A percentile compares a stretch with the other conserved stretches of the same genome.
These are phyloP conservation scores for Neurospora sp. DNA, from an alignment of 495 filamentous ascomycete species.

Conservation along the genomic window DNA sequence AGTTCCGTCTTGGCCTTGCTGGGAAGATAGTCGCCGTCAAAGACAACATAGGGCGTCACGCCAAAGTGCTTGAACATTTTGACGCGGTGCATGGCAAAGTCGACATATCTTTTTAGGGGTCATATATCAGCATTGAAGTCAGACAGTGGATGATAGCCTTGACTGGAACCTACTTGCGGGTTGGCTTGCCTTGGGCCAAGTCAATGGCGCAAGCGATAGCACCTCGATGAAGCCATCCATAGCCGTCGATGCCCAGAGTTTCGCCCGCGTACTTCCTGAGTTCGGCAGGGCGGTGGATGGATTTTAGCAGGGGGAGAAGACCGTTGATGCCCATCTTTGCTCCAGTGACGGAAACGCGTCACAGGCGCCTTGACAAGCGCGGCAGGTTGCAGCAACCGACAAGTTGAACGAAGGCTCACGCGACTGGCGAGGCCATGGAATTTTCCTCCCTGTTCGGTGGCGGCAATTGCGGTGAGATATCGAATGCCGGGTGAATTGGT, in stretches of 20 bases:
- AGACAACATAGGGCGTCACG: constrained; percentile 83
- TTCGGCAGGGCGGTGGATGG: constrained; percentile 81
- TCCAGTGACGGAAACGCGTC: neutral
- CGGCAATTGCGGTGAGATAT: constrained; percentile 5
- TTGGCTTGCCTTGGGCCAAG: constrained; percentile 78
- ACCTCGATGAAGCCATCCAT: constrained; percentile 96
- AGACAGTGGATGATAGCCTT: neutral
- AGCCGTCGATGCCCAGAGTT: constrained; percentile 87
- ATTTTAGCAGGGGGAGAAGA: constrained; percentile 84
- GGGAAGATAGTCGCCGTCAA: constrained; percentile 92
- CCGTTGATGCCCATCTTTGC: constrained; percentile 37
- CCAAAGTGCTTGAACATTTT: constrained; percentile 90
- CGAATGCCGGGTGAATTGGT: neutral
- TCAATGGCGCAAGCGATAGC: constrained; percentile 86
- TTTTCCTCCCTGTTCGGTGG: neutral
- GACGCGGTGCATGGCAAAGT: constrained; percentile 83
- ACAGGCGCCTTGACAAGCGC: neutral
- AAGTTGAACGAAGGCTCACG: neutral
- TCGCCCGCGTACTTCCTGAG: constrained; percentile 81
- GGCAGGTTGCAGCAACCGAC: neutral
- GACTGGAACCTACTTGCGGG: constrained; percentile 55
- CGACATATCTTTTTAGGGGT: constrained; percentile 56
- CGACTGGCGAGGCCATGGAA: neutral
- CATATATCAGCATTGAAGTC: constrained; percentile 8
- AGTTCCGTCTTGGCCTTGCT: constrained; percentile 90